These are phyloP conservation scores for Nigrospora oryzae DNA, from an alignment of 2,329 filamentous ascomycete genomes.

Conservation along the genomic window DNA sequence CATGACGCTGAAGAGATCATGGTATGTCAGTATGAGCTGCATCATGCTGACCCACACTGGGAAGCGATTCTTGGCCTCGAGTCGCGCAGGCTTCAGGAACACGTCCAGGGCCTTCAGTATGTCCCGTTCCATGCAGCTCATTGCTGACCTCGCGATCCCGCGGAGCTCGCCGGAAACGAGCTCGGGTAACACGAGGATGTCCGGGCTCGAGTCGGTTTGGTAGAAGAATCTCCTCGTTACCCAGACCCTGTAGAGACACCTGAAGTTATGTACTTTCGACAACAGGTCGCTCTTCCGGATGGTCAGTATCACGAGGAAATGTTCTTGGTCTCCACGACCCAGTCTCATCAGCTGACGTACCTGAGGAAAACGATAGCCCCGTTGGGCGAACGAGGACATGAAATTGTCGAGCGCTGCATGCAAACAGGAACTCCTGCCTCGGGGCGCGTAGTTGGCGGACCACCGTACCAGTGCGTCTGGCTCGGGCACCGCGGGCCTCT, in stretches of 20 bases:
- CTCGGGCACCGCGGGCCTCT: too few species aligned
- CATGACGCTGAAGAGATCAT: conserved; percentile 18
- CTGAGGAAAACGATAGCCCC: too few species aligned
- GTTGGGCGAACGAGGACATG: too few species aligned
- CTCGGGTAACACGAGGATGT: too few species aligned
- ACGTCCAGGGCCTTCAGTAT: conserved; percentile 12
- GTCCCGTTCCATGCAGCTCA: conserved; percentile 16
- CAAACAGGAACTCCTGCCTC: conserved; percentile 13
- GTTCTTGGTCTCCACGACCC: background rate
- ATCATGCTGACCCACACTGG: conserved; percentile 39
- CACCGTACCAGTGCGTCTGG: too few species aligned
- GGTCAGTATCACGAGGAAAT: conserved; percentile 7
- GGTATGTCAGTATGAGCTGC: conserved; percentile 40
- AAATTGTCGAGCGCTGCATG: background rate
- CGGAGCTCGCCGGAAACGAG: conserved; percentile 9
- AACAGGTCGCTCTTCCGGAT: conserved; percentile 25
- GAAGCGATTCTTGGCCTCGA: conserved; percentile 12
- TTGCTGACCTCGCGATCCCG: conserved; percentile 12
- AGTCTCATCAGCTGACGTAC: background rate
- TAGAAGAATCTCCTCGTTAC: conserved; percentile 32
- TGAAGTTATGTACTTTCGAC: conserved; percentile 34
- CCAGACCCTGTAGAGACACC: conserved; percentile 42
- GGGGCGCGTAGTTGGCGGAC: background rate
- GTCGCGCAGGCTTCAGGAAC: conserved; percentile 2
- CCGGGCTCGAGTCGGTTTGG: conserved; percentile 3